These are phyloP conservation scores for Trametes cubensis DNA, from an alignment of 768 basidiomycete species.

Conservation along the genomic window DNA sequence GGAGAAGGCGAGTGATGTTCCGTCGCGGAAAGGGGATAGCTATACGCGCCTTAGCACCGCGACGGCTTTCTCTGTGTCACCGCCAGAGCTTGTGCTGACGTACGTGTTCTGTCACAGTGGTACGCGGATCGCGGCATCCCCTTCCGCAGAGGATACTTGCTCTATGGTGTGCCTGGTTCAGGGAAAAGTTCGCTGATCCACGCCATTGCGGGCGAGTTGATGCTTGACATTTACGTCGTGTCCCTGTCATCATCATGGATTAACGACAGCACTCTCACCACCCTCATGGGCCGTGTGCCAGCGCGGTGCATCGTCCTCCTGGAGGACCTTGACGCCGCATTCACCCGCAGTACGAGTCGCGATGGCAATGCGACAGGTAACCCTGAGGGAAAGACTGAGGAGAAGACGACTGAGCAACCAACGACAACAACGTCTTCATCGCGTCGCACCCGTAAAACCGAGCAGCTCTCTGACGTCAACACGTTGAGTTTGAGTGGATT, in stretches of 20 bases:
- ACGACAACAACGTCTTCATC: conserved; percentile 41
- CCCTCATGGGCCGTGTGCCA: conserved; percentile 86
- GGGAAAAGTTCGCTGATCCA: conserved; percentile 89
- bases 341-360: conserved; percentile 73
- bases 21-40: neutral
- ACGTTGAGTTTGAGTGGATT: conserved; percentile 81
- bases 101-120: conserved; percentile 54
- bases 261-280: conserved; percentile 82
- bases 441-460: conserved; percentile 47
- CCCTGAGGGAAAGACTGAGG: conserved; percentile 45
- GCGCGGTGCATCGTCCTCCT: conserved; percentile 84
- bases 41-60: conserved; percentile 3
- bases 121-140: conserved; percentile 93
- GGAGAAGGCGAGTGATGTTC: conserved; percentile 59
- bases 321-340: conserved; percentile 90
- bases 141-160: conserved; percentile 84
- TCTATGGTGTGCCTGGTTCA: conserved; percentile 83
- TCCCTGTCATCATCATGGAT: conserved; percentile 87
- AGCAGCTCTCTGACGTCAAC: conserved; percentile 75
- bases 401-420: conserved; percentile 36
- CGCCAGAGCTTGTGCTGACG: conserved; percentile 20
- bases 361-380: conserved; percentile 55
- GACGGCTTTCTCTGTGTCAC: conserved; percentile 8
- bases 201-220: conserved; percentile 84
- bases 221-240: conserved; percentile 91